These are phyloP conservation scores for Synchytrium microbalum DNA, from an alignment of 371 early-diverging fungal species.

Conservation along the genomic window DNA sequence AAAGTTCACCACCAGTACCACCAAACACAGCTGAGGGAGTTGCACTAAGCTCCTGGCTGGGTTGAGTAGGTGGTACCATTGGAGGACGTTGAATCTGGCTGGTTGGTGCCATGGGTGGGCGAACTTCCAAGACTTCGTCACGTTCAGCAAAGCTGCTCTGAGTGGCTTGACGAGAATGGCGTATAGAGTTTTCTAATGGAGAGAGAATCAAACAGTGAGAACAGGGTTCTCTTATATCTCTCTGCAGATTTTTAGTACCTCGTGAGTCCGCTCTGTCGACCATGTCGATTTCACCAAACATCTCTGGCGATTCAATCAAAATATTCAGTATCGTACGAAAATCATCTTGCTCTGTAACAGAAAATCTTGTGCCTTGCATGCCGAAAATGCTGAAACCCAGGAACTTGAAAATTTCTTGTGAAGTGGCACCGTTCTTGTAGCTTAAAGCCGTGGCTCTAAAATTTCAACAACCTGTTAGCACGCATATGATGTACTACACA, in stretches of 20 bases:
- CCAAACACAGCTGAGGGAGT: too few species aligned
- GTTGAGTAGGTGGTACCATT: too few species aligned
- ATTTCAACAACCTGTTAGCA: not conserved
- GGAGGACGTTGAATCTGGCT: too few species aligned
- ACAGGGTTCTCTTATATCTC: not conserved
- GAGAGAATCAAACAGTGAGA: not conserved
- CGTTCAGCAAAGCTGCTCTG: not conserved
- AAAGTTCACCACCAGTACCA: too few species aligned
- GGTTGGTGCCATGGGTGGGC: too few species aligned
- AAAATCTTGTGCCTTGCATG: too few species aligned
- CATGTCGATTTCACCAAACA: not conserved
- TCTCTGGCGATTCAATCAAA: not conserved
- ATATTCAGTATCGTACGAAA: not conserved
- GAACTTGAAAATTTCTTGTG: not conserved
- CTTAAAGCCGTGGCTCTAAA: not conserved
- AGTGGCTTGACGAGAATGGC: not conserved
- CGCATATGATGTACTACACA: not conserved
- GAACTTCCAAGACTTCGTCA: not conserved
- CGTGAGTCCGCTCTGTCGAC: not conserved
- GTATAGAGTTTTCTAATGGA: not conserved
- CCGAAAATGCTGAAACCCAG: not conserved
- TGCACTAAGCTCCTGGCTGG: too few species aligned
- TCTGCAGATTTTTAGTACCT: not conserved
- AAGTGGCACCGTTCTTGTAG: not conserved
- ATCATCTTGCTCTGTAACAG: not conserved